Conservation (phyloP, 352 stramenopile species). For the Phytophthora cryptogea region DNA sequence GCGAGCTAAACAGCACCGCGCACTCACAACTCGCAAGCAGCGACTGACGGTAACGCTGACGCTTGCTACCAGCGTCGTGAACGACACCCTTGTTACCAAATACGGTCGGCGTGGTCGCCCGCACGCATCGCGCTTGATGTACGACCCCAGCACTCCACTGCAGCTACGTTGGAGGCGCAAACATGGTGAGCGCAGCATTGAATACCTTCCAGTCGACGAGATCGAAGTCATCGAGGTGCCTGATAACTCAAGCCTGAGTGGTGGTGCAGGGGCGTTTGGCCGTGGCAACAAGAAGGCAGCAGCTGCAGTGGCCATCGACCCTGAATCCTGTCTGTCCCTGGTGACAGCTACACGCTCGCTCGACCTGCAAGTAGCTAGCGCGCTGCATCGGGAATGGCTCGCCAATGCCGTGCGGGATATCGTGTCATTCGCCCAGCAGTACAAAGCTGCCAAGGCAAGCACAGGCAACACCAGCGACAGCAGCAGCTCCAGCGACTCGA, state of each 20-base stretch:
- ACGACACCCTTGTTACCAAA: slow-evolving; percentile 71
- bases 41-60: slow-evolving; percentile 64
- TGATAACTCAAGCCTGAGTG: slow-evolving; percentile 11
- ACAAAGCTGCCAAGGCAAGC: slow-evolving; percentile 46
- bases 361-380: slow-evolving; percentile 66
- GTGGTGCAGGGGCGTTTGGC: slow-evolving; percentile 18
- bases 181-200: slow-evolving; percentile 69
- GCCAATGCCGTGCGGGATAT: slow-evolving; percentile 68
- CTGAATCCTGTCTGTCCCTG: slow-evolving; percentile 56
- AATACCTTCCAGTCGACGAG: slow-evolving; percentile 60
- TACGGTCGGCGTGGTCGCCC: slow-evolving; percentile 73
- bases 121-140: slow-evolving; percentile 73
- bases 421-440: slow-evolving; percentile 68
- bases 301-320: slow-evolving; percentile 46
- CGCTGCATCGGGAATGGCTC: slow-evolving; percentile 78
- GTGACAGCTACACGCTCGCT: slow-evolving; percentile 55
- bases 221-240: slow-evolving; percentile 45
- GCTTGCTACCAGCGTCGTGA: slow-evolving; percentile 62
- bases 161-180: slow-evolving; percentile 79
- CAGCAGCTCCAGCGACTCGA: slow-evolving; percentile 14
- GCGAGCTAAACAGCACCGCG: slow-evolving; percentile 49
- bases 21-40: slow-evolving; percentile 61
- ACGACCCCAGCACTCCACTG: slow-evolving; percentile 66
- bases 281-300: slow-evolving; percentile 56
- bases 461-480: slow-evolving; percentile 10